A percentile compares a stretch with the other conserved stretches of the same genome.
phyloP scores from a whole-genome alignment of 2,329 filamentous ascomycete genomes.

The Akanthomyces uredinophilus region DNA sequence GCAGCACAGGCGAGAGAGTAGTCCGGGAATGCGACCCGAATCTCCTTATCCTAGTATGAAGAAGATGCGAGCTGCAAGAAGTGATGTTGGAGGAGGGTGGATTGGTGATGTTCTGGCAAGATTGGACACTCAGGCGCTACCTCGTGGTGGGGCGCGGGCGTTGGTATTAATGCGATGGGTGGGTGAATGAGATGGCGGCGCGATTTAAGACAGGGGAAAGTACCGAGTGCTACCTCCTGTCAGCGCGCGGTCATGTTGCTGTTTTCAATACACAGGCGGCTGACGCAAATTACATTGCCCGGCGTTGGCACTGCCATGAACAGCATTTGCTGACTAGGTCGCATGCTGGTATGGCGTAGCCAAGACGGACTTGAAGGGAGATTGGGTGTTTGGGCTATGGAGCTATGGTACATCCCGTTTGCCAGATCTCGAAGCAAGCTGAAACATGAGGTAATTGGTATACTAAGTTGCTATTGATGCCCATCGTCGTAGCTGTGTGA shows the following conservation, averaged over 20 bases:
- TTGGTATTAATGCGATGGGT: constrained; percentile 1
- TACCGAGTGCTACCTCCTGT: neutral
- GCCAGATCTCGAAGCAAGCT: neutral
- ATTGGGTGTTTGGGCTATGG: neutral
- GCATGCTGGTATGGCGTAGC: neutral
- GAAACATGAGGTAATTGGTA: neutral
- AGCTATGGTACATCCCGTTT: neutral
- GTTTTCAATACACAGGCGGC: neutral
- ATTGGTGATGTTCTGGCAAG: constrained; percentile 1
- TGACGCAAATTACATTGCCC: neutral
- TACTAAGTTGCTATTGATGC: neutral
- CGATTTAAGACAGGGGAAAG: neutral
- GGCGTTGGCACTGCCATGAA: neutral
- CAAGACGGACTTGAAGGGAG: neutral
- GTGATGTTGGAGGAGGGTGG: neutral
- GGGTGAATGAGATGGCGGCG: neutral
- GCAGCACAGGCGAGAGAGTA: too few species aligned
- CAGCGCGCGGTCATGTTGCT: neutral
- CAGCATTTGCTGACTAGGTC: neutral
- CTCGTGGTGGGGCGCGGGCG: constrained; percentile 4
- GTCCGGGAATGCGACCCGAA: neutral
- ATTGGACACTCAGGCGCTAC: constrained; percentile 5
- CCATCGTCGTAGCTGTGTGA: neutral
- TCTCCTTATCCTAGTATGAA: neutral
- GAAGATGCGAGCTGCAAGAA: neutral